These are phyloP conservation scores for Zostera marina DNA, from an alignment of 116 monocot genomes.

Conservation along the genomic window DNA sequence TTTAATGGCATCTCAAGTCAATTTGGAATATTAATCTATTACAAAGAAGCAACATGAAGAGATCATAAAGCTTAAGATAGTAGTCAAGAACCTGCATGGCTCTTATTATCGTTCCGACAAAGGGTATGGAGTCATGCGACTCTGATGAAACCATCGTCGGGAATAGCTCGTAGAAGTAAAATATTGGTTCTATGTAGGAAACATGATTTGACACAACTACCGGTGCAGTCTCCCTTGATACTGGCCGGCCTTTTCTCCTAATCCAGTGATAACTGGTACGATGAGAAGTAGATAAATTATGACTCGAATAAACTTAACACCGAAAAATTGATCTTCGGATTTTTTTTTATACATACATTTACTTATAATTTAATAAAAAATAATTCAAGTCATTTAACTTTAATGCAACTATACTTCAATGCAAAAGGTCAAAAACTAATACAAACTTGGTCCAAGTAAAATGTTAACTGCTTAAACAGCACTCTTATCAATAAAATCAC, in stretches of 20 bases:
- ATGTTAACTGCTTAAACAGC: background rate
- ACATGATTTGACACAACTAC: conserved; percentile 84
- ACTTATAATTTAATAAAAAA: too few relatives aligned
- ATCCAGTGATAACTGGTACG: conserved; percentile 80
- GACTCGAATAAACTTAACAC: background rate
- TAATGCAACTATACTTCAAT: background rate
- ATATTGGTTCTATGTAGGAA: conserved; percentile 87
- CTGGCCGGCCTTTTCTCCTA: conserved; percentile 57
- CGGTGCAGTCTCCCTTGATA: conserved; percentile 58
- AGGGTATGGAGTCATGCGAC: conserved; percentile 72
- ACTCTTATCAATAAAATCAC: too few relatives aligned
- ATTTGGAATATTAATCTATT: background rate
- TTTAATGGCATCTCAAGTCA: background rate
- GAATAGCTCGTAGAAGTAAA: conserved; percentile 85
- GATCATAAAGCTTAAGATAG: conserved; percentile 1
- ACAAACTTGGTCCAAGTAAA: background rate
- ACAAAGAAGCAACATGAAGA: background rate
- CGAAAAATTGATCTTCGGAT: too few relatives aligned
- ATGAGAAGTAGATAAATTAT: conserved; percentile 1
- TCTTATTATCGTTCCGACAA: conserved; percentile 91
- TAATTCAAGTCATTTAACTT: too few relatives aligned
- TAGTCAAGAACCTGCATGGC: conserved; percentile 60
- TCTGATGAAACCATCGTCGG: conserved; percentile 89
- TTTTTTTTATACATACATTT: too few relatives aligned
- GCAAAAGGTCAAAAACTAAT: background rate